Percentiles rank a stretch among this genome's conserved stretches.
phyloP scores from a whole-genome alignment of 2,329 filamentous ascomycete genomes.

The Aspergillus uvarum region DNA sequence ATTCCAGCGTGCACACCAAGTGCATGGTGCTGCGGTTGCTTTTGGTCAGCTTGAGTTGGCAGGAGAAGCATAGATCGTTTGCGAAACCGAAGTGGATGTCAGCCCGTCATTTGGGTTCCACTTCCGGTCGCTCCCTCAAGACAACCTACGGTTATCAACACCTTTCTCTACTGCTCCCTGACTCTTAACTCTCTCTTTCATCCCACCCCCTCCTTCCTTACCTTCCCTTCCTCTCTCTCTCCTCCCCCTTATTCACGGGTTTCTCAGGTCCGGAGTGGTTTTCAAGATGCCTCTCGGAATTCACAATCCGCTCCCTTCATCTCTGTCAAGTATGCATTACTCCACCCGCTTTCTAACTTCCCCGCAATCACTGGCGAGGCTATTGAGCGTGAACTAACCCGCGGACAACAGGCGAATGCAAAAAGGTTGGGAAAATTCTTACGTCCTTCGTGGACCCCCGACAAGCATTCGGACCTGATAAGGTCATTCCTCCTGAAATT shows the following conservation, averaged over 20 bases:
- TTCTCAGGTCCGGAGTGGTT: conserved; percentile 14
- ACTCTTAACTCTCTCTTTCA: conserved; percentile 1
- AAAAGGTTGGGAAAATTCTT: conserved; percentile 94
- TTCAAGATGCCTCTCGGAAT: conserved; percentile 46
- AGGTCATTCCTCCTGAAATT: conserved; percentile 89
- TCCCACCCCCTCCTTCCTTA: background rate
- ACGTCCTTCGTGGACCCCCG: conserved; percentile 90
- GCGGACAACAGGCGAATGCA: conserved; percentile 76
- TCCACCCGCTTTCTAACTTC: conserved; percentile 22
- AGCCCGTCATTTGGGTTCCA: conserved; percentile 27
- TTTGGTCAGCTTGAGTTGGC: background rate
- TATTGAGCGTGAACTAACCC: conserved; percentile 9
- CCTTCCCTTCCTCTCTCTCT: background rate
- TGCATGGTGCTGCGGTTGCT: background rate
- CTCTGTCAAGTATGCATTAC: conserved; percentile 46
- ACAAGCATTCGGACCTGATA: conserved; percentile 92
- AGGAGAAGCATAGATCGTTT: conserved; percentile 5
- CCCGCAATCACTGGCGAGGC: conserved; percentile 31
- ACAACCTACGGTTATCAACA: conserved; percentile 16
- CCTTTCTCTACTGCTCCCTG: conserved; percentile 7
- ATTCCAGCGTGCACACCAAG: background rate
- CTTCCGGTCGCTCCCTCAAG: conserved; percentile 25
- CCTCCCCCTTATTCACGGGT: conserved; percentile 4
- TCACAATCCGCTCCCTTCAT: conserved; percentile 50
- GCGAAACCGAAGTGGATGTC: conserved; percentile 8